Evolutionary conservation across 1,284 basidiomycete genomes (phyloP), one percentile per base, ranked within the genome.

Genomic region (Laetiporus sulphureus): DNA sequence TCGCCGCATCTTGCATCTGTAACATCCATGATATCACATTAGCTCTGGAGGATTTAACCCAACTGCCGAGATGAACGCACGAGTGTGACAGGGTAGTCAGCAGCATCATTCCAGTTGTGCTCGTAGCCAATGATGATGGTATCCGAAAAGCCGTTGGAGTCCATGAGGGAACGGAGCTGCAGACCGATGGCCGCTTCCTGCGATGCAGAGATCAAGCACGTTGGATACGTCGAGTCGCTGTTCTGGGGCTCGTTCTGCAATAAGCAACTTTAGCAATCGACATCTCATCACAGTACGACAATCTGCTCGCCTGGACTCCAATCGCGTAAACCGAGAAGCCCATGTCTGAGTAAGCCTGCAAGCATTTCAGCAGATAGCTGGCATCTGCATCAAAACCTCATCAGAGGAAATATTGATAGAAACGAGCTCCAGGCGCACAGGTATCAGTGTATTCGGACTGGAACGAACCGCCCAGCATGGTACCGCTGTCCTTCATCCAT

Each of bases 171-270:
- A 11, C 75, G 65, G 5, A 76, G 59, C 7, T 62, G 46, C 2
- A 53, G 56, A 19, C 64, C 73, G 34, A 76, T 62, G 21, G 59
- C 46, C 0, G 70, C 74, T 48, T 71, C 65, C 20, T 65, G 60
- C 3, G 53, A 53, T 2, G 64, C 63, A 2, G 61, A 61, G 52
- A 73, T 59, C 30, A 32, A 53, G 43, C 65, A 68, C 0, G 68
- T 66, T 2, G 73, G 73, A 38, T 75, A 74, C 4, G 64, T 68
- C 12, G 63, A 45, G 50, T 68, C 58, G 47, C 55, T 63, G 51
- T 73, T 70, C 49, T 72, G 62, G 0, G 72, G 73, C 40, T 75
- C 74, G 44, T 76, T 76, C 72, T 75, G n/a, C n/a, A n/a, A n/a
- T n/a, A n/a, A n/a, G n/a, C n/a, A n/a, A n/a, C n/a, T n/a, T n/a